Base-by-base conservation (phyloP, 2,329 filamentous ascomycete species). In the Escovopsis sp. region DNA sequence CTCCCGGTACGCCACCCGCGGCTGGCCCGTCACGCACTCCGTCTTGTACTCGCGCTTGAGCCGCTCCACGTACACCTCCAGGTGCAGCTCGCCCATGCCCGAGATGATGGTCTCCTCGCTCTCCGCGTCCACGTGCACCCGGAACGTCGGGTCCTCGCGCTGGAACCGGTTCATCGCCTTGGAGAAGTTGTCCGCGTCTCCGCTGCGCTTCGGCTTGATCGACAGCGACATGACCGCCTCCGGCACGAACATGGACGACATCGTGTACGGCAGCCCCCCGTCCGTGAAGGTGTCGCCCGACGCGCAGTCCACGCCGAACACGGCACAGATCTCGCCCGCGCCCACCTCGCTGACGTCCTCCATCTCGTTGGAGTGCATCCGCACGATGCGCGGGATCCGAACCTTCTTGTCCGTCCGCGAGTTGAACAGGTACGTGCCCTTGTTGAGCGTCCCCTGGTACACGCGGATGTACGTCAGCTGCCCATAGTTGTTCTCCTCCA, bases 361-460 rank as follows among this genome's bases (percentile, higher is more conserved):
- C 89, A 98, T 94, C 59, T 98, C 91, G 59, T 96, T 94, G 38
- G 88, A 94, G 70, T 98, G 91, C 91, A 98, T 98, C 48, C 91
- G 86, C 48, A 98, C 91, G 55, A 98, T 96, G 58, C 89, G 84
- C 18, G 91, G 91, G 45, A 98, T 82, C 65, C 93, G 88, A 59
- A 98, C 82, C 70, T 89, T 95, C 73, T 95, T 94, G 63, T 89
- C 84, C 49, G 78, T 93, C 53, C 88, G 80, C 8, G 88, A 88
- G 64, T 96, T 98, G 75, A 82, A 94, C 43, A 98, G 79, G 59
- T 88, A 86, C 57, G 82, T 75, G 40, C 88, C 85, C 72, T 94
- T 96, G 60, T 72, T 82, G 46, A 98, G 69, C 19, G 80, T 80
- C 52, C 91, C 91, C 65, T 98, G 91, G 68, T 98, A 98, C 45